Evolutionary conservation across 2,329 filamentous ascomycete genomes (phyloP).

Genomic region (Xylariaceae sp.): DNA sequence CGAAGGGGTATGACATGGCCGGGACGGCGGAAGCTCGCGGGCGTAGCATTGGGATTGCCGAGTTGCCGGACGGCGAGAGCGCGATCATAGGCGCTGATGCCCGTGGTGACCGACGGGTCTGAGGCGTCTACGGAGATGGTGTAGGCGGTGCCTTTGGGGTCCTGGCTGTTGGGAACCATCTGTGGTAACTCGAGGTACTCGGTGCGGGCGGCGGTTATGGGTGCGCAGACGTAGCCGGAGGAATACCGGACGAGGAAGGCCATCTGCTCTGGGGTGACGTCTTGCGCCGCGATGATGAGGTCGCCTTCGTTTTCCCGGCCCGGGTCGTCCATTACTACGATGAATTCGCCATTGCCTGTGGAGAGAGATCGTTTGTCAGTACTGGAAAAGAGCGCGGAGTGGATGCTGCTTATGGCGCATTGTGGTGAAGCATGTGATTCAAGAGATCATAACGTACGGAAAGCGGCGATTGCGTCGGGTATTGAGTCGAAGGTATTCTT

Average conservation of each 20-base stretch:
- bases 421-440: constrained; percentile 5
- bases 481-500: constrained; percentile 57
- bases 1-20: constrained; percentile 87
- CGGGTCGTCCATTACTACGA: constrained; percentile 89
- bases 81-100: constrained; percentile 85
- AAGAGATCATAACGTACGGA: constrained; percentile 44
- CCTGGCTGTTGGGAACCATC: constrained; percentile 73
- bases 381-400: background rate
- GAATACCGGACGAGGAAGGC: constrained; percentile 92
- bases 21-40: constrained; percentile 67
- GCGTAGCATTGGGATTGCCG: constrained; percentile 56
- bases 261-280: constrained; percentile 83
- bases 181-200: constrained; percentile 71
- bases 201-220: constrained; percentile 66
- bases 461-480: constrained; percentile 58
- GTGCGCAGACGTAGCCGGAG: constrained; percentile 86
- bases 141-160: constrained; percentile 89
- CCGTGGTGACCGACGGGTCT: constrained; percentile 70
- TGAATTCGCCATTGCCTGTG: constrained; percentile 76
- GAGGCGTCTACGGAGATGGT: constrained; percentile 81
- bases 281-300: constrained; percentile 85
- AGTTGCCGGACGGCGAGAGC: constrained; percentile 74
- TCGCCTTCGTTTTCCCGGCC: constrained; percentile 97
- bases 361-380: constrained; percentile 12
- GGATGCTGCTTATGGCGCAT: background rate